These are phyloP conservation scores for Candida oleophila DNA, from an alignment of 805 yeast genomes.

Conservation along the genomic window DNA sequence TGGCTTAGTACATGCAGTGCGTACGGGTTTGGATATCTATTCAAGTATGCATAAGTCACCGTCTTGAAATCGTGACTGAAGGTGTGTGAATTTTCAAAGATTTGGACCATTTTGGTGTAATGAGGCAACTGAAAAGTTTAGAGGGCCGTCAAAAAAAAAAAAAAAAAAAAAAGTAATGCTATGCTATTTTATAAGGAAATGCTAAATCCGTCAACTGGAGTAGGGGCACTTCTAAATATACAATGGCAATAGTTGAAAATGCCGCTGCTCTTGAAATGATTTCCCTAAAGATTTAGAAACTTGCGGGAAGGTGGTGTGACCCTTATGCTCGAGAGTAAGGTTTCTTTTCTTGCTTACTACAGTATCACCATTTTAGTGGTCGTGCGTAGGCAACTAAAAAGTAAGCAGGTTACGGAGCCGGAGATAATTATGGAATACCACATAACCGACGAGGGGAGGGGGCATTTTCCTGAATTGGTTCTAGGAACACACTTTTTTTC, in stretches of 20 bases:
- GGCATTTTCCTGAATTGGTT: too few species aligned
- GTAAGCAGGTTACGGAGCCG: background rate
- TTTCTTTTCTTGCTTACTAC: background rate
- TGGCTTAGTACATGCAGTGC: constrained; percentile 81
- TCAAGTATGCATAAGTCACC: constrained; percentile 72
- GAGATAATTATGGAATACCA: background rate
- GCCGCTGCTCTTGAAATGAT: constrained; percentile 7
- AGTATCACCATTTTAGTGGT: background rate
- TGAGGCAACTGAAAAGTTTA: constrained; percentile 17
- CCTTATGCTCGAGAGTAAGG: background rate
- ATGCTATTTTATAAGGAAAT: too few species aligned
- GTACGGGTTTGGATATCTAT: constrained; percentile 67
- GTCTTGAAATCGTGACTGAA: constrained; percentile 59
- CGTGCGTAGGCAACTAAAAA: background rate
- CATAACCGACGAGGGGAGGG: background rate
- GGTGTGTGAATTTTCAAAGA: constrained; percentile 29
- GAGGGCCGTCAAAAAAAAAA: constrained; percentile 45
- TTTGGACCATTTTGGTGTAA: constrained; percentile 34
- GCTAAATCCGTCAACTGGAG: too few species aligned
- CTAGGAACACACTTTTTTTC: too few species aligned
- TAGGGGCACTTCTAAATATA: too few species aligned
- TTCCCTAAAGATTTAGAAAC: background rate
- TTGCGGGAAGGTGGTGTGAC: background rate
- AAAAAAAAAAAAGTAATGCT: constrained; percentile 46
- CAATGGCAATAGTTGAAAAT: background rate